Conservation (phyloP, 2,329 filamentous ascomycete genomes). For the Chlorencoelia australis region DNA sequence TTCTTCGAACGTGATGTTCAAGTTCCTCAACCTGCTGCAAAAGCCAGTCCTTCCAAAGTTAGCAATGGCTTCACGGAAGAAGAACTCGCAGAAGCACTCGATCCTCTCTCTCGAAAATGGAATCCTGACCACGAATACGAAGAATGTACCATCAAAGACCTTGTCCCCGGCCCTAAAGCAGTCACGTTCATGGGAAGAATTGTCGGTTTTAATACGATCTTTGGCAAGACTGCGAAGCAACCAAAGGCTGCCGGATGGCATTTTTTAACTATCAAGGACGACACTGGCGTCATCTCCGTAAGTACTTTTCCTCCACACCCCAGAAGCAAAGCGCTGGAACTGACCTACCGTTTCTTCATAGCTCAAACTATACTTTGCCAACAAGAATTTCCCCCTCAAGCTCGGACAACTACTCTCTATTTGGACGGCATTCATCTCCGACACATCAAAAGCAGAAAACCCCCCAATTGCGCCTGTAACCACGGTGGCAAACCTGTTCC, state of each 20-base stretch:
- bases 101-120: conserved; percentile 31
- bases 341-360: conserved; percentile 16
- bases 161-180: conserved; percentile 39
- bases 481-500: conserved; percentile 41
- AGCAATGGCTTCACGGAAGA: conserved; percentile 44
- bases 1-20: conserved; percentile 20
- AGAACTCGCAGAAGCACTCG: conserved; percentile 32
- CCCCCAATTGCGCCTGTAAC: conserved; percentile 27
- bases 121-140: conserved; percentile 37
- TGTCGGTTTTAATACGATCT: conserved; percentile 41
- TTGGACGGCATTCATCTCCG: conserved; percentile 45
- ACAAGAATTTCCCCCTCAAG: conserved; percentile 32
- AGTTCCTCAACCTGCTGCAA: not conserved
- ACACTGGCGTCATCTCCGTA: conserved; percentile 43
- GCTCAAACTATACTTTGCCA: conserved; percentile 42
- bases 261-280: conserved; percentile 45
- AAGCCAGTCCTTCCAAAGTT: conserved; percentile 8
- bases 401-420: conserved; percentile 45
- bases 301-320: conserved; percentile 8
- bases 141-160: conserved; percentile 35
- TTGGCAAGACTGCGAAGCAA: conserved; percentile 33
- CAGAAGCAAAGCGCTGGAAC: not conserved
- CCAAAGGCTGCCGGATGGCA: conserved; percentile 39
- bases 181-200: conserved; percentile 45
- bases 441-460: conserved; percentile 34